Conservation (phyloP, 2,329 filamentous ascomycete genomes). For the Fusarium zealandicum region DNA sequence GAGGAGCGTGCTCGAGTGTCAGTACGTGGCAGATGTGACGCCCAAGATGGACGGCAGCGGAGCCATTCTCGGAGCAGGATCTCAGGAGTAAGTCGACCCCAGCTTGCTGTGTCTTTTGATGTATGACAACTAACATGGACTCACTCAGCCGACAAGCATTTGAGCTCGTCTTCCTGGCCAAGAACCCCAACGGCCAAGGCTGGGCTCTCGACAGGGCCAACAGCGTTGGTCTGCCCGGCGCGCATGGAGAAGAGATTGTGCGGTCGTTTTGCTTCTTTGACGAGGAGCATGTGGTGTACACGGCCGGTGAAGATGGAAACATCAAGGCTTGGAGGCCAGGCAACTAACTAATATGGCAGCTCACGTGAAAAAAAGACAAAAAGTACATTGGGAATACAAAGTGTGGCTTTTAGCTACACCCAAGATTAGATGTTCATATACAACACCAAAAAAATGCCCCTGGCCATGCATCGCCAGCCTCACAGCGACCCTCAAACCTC, state of each 20-base stretch:
- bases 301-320: slow-evolving; percentile 64
- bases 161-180: slow-evolving; percentile 66
- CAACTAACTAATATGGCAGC: slow-evolving; percentile 12
- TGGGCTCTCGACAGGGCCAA: slow-evolving; percentile 65
- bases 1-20: slow-evolving; percentile 68
- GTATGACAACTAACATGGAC: slow-evolving; percentile 32
- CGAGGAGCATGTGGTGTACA: slow-evolving; percentile 64
- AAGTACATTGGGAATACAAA: neutral
- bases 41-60: slow-evolving; percentile 65
- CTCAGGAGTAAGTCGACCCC: slow-evolving; percentile 65
- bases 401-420: neutral
- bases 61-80: slow-evolving; percentile 69
- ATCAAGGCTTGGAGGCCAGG: slow-evolving; percentile 62
- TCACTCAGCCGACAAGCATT: slow-evolving; percentile 60
- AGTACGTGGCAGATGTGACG: slow-evolving; percentile 75
- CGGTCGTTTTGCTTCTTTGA: slow-evolving; percentile 70
- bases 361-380: neutral
- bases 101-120: slow-evolving; percentile 37
- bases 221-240: slow-evolving; percentile 66
- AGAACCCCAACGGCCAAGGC: slow-evolving; percentile 46
- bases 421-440: neutral
- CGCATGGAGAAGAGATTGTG: slow-evolving; percentile 70
- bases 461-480: neutral
- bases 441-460: slow-evolving; percentile 2
- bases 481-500: neutral